Conservation (phyloP, 176 grass and related monocot species). For the Poa annua region DNA sequence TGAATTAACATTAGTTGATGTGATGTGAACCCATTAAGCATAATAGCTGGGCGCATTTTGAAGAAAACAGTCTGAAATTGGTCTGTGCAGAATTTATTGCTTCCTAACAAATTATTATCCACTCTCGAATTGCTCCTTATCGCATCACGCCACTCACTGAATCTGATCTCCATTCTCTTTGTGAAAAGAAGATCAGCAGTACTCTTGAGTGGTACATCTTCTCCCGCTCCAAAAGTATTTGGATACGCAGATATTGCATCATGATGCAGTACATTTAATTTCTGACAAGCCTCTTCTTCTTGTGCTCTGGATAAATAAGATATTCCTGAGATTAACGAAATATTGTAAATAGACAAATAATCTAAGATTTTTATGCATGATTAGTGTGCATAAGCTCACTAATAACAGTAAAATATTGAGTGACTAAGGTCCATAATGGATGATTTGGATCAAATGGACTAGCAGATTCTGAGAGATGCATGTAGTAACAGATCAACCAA, state of each 20-base stretch:
- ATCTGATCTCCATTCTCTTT: slow-evolving; percentile 76
- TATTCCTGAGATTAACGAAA: slow-evolving; percentile 96
- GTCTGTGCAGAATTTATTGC: slow-evolving; percentile 28
- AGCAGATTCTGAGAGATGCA: slow-evolving; percentile 22
- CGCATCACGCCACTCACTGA: slow-evolving; percentile 65
- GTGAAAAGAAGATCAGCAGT: slow-evolving; percentile 76
- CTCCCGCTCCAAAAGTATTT: slow-evolving; percentile 45
- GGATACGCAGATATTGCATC: slow-evolving; percentile 42
- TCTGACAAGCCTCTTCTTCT: slow-evolving; percentile 63
- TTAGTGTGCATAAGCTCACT: slow-evolving; percentile 19
- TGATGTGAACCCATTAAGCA: slow-evolving; percentile 76
- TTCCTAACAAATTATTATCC: slow-evolving; percentile 41
- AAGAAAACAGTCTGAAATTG: slow-evolving; percentile 83
- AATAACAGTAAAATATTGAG: slow-evolving; percentile 5
- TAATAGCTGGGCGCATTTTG: slow-evolving; percentile 76
- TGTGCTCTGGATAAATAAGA: slow-evolving; percentile 99
- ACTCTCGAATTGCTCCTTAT: slow-evolving; percentile 54
- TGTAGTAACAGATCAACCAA: slow-evolving; percentile 30
- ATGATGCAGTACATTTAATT: slow-evolving; percentile 47
- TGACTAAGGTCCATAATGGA: slow-evolving; percentile 17
- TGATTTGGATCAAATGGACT: slow-evolving; percentile 17
- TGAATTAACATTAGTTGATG: slow-evolving; percentile 83
- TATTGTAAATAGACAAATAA: slow-evolving; percentile 68
- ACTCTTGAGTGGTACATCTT: slow-evolving; percentile 52
- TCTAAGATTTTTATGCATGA: slow-evolving; percentile 28